A percentile compares a stretch with the other conserved stretches of the same genome.
Conservation (phyloP, 2,329 filamentous ascomycete species). For the Elsinoe batatas region DNA sequence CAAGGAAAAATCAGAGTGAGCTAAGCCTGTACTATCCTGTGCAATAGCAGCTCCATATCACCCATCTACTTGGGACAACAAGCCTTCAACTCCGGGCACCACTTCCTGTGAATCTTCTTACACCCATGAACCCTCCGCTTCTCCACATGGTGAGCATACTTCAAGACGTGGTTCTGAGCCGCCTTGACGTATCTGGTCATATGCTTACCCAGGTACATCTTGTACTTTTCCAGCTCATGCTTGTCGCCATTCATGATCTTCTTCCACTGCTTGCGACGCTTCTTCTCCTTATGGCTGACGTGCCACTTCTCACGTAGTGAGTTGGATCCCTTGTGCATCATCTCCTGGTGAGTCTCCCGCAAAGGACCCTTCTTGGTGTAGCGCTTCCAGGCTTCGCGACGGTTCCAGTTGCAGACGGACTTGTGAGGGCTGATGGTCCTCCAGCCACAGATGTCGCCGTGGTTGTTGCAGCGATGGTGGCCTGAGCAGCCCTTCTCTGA, state of each 20-base stretch:
- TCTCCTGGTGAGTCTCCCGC: neutral
- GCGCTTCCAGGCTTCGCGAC: neutral
- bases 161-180: too few relatives aligned
- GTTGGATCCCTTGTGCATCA: neutral
- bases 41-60: too few relatives aligned
- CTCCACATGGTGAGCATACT: too few relatives aligned
- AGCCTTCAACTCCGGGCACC: too few relatives aligned
- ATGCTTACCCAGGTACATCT: neutral
- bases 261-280: neutral
- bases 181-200: neutral
- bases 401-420: neutral
- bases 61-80: too few relatives aligned
- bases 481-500: neutral
- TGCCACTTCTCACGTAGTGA: neutral
- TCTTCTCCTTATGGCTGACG: neutral
- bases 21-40: too few relatives aligned
- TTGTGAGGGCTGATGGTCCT: neutral
- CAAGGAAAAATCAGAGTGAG: too few relatives aligned
- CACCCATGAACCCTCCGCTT: too few relatives aligned
- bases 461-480: neutral
- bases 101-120: too few relatives aligned
- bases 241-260: neutral
- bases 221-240: neutral
- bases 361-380: neutral
- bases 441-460: neutral